Conservation (phyloP, 202 grass and related monocot genomes). For the Dendrocalamus latiflorus region DNA sequence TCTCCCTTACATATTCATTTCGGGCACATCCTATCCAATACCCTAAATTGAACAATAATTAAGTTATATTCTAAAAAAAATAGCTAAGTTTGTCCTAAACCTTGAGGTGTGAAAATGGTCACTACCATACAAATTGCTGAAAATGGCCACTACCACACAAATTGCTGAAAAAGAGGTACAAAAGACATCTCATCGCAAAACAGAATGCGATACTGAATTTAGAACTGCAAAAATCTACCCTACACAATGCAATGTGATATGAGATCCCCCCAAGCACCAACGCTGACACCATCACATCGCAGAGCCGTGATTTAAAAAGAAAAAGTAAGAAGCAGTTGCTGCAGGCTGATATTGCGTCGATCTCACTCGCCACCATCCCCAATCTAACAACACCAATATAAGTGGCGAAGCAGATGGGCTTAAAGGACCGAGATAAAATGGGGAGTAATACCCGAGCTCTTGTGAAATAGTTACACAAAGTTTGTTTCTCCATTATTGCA, state of each 20-base stretch:
- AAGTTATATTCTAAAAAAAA: neutral
- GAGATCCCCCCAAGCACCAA: neutral
- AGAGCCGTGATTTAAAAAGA: neutral
- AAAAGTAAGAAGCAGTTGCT: neutral
- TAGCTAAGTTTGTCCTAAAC: neutral
- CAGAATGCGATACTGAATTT: neutral
- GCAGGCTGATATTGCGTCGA: neutral
- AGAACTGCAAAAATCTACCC: neutral
- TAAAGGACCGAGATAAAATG: no score
- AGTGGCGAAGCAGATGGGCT: no score
- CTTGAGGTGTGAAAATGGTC: neutral
- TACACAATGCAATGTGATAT: neutral
- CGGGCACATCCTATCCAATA: neutral
- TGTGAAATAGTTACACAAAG: no score
- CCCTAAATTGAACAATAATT: neutral
- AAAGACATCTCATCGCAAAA: neutral
- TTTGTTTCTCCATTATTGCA: no score
- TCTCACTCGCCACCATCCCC: neutral
- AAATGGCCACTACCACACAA: neutral
- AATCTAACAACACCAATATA: neutral
- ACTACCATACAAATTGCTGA: neutral
- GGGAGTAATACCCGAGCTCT: no score
- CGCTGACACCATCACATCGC: neutral
- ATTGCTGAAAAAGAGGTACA: neutral
- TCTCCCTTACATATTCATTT: neutral